These are phyloP conservation scores for Fragaria iinumae DNA, from an alignment of 306 rosid genomes.

Conservation along the genomic window DNA sequence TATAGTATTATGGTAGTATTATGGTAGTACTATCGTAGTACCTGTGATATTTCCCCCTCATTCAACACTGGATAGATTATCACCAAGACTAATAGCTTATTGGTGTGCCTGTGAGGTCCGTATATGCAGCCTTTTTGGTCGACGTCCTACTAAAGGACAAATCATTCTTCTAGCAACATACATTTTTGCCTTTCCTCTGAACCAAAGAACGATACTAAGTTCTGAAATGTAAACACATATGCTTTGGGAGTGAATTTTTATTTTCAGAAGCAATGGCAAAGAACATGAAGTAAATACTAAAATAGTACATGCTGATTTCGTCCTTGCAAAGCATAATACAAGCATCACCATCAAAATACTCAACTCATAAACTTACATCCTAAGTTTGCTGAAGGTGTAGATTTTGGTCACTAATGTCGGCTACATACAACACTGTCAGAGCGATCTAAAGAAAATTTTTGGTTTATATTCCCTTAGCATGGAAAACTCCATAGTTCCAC, in stretches of 20 bases:
- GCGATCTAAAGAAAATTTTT: neutral
- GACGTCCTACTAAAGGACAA: neutral
- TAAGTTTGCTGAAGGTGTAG: neutral
- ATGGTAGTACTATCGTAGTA: no score
- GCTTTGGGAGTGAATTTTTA: neutral
- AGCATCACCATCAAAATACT: neutral
- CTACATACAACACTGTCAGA: neutral
- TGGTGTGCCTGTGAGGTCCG: neutral
- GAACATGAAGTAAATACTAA: neutral
- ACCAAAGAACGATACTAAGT: neutral
- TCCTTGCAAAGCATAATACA: neutral
- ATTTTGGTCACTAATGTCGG: neutral
- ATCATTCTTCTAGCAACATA: neutral
- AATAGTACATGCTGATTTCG: neutral
- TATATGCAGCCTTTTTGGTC: neutral
- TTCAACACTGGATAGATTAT: neutral
- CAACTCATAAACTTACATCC: conserved; percentile 3
- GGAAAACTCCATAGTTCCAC: neutral
- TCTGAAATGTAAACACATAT: neutral
- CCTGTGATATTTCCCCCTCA: neutral
- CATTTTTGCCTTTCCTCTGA: neutral
- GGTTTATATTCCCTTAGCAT: neutral
- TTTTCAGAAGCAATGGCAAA: neutral
- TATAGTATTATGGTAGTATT: no score
- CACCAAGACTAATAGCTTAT: neutral